Evolutionary conservation across 2,329 filamentous ascomycete species (phyloP).

Genomic region (Akanthomyces lecanii): DNA sequence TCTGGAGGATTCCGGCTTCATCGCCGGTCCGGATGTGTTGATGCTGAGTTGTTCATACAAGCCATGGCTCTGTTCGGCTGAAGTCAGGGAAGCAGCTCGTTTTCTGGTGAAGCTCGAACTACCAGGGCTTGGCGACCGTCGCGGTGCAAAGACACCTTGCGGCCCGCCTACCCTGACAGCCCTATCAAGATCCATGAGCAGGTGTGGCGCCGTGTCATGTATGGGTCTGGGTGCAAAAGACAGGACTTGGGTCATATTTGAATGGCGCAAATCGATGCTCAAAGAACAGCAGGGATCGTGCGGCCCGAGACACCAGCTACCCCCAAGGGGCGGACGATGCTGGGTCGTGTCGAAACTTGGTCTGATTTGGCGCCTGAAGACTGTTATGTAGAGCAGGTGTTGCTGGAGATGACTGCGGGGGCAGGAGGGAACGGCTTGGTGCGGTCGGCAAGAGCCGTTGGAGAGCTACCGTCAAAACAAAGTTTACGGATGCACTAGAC

Average conservation of each 20-base stretch:
- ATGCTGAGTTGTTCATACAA: conserved; percentile 29
- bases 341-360: conserved; percentile 1
- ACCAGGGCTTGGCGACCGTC: conserved; percentile 17
- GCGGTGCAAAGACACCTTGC: conserved; percentile 16
- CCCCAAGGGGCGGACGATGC: neutral
- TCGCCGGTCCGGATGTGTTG: conserved; percentile 25
- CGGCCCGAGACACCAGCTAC: neutral
- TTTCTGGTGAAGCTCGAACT: conserved; percentile 31
- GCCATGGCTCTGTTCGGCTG: conserved; percentile 39
- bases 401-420: conserved; percentile 7
- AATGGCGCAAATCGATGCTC: conserved; percentile 9
- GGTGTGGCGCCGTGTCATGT: conserved; percentile 22
- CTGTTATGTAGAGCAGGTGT: neutral
- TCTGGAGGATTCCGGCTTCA: conserved; percentile 29
- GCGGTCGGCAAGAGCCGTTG: conserved; percentile 2
- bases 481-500: neutral
- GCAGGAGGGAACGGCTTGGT: neutral
- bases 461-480: conserved; percentile 4
- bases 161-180: conserved; percentile 19
- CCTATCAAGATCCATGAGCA: conserved; percentile 22
- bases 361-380: neutral
- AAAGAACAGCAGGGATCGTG: conserved; percentile 3
- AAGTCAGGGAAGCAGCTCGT: conserved; percentile 43
- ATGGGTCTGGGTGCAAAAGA: conserved; percentile 23
- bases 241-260: conserved; percentile 26